These are phyloP conservation scores for Ajuga reptans DNA, from an alignment of 305 asterid species.

Conservation along the genomic window DNA sequence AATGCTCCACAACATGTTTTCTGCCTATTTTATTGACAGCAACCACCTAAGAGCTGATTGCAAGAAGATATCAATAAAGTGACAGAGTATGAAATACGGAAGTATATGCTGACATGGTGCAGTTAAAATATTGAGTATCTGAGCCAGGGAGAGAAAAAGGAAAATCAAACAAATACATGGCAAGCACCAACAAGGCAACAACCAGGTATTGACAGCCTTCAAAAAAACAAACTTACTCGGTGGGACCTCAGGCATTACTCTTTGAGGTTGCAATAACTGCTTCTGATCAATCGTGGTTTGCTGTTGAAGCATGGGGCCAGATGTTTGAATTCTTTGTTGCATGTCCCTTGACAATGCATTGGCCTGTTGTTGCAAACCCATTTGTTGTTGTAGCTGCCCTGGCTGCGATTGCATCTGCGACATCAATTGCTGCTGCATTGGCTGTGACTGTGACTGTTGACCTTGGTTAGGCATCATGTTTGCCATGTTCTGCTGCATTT, in stretches of 20 bases:
- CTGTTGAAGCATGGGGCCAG: slow-evolving; percentile 76
- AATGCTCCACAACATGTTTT: background rate
- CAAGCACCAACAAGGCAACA: slow-evolving; percentile 2
- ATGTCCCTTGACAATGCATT: slow-evolving; percentile 57
- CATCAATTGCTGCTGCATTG: slow-evolving; percentile 73
- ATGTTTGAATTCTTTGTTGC: slow-evolving; percentile 72
- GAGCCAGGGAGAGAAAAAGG: background rate
- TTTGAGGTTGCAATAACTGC: slow-evolving; percentile 66
- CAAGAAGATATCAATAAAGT: background rate
- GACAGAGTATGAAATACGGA: background rate
- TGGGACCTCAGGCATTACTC: slow-evolving; percentile 63
- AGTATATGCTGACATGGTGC: background rate
- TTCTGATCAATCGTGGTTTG: slow-evolving; percentile 67
- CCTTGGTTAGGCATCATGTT: slow-evolving; percentile 61
- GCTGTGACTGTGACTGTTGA: slow-evolving; percentile 67
- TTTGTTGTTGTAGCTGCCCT: slow-evolving; percentile 63
- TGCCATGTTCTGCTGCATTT: slow-evolving; percentile 56
- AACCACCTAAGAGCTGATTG: background rate
- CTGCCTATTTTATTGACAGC: slow-evolving; percentile 2
- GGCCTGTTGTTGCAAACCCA: slow-evolving; percentile 66
- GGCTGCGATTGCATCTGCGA: slow-evolving; percentile 80
- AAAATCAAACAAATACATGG: background rate
- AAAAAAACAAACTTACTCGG: slow-evolving; percentile 43
- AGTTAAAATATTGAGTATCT: background rate
- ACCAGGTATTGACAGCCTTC: slow-evolving; percentile 9